phyloP scores from a whole-genome alignment of 148 eudicot genomes.

The Cornus controversa region DNA sequence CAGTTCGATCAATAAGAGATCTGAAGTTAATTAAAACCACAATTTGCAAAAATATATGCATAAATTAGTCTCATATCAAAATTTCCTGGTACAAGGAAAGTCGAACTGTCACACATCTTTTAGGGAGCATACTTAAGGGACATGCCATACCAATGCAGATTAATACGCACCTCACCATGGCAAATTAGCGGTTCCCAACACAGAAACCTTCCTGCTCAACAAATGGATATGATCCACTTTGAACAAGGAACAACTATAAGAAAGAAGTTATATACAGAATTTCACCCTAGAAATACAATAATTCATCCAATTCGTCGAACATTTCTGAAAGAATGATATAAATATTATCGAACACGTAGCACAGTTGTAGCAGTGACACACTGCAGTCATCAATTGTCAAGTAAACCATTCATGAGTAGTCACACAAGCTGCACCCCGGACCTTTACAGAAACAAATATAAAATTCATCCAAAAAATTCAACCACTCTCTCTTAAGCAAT shows the following conservation, averaged over 20 bases:
- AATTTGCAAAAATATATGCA: conserved; percentile 1
- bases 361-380: not conserved
- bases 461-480: conserved; percentile 21
- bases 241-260: conserved; percentile 11
- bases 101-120: not conserved
- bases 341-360: conserved; percentile 11
- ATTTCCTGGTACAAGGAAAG: not conserved
- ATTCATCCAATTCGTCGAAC: conserved; percentile 21
- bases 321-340: conserved; percentile 29
- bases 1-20: not conserved
- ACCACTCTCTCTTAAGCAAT: conserved; percentile 66
- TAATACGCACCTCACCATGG: not conserved
- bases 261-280: conserved; percentile 34
- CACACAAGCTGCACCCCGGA: conserved; percentile 13
- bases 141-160: not conserved
- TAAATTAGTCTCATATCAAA: conserved; percentile 10
- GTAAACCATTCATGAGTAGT: conserved; percentile 12
- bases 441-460: conserved; percentile 18
- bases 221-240: conserved; percentile 23
- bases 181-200: not conserved
- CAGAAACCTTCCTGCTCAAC: conserved; percentile 9
- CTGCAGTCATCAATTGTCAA: conserved; percentile 23
- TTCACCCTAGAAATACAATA: conserved; percentile 32
- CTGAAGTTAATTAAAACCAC: not conserved
- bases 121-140: not conserved